Base-by-base conservation (phyloP, 2,329 filamentous ascomycete species). In the Cladosporium halotolerans region DNA sequence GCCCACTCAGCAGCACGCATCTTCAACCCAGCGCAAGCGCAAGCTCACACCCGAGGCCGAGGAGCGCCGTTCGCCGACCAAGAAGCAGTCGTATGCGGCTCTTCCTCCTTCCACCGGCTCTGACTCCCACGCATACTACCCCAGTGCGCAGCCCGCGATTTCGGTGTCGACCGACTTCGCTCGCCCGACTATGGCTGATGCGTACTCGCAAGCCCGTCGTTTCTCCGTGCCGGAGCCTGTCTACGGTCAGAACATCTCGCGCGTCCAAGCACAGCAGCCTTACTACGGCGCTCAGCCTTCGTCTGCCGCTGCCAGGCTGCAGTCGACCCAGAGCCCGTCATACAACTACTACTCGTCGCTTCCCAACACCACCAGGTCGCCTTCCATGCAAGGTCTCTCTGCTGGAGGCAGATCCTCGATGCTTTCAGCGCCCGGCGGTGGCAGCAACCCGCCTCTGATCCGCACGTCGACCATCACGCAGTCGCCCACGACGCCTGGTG, bases 381-480 rank as follows among this genome's bases (percentile, higher is more conserved):
- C 66, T 9, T 65, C 65, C 4, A 57, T 56, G 19, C 56, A 62
- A 28, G 56, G 56, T 13, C 52, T 63, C 51, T 59, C 64, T 39
- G 56, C 54, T n/a, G 55, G 57, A 13, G 61, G 57, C 40, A 60
- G 59, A 45, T 57, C 60, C 38, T 61, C 65, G 18, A 50, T 75
- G 42, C 66, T 74, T 46, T 67, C 75, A 39, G 78, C 79, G 5
- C 73, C 77, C 11, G 63, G 71, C 10, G 60, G 60, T 14, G 59
- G 70, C 9, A 65, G 75, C 32, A 80, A 79, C 54, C 85, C 84
- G 38, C 78, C 79, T 19, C 69, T 88, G 54, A 82, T 88, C 52
- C 78, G 85, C 54, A 86, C 84, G 4, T 86, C 85, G 2, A 85
- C 82, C 2, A 69, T 88, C 45, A 79, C 82, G 56, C 77, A 81